Evolutionary conservation across 2,329 filamentous ascomycete genomes (phyloP), one percentile per base, ranked within the genome.

Genomic region (Diaporthe sp.): DNA sequence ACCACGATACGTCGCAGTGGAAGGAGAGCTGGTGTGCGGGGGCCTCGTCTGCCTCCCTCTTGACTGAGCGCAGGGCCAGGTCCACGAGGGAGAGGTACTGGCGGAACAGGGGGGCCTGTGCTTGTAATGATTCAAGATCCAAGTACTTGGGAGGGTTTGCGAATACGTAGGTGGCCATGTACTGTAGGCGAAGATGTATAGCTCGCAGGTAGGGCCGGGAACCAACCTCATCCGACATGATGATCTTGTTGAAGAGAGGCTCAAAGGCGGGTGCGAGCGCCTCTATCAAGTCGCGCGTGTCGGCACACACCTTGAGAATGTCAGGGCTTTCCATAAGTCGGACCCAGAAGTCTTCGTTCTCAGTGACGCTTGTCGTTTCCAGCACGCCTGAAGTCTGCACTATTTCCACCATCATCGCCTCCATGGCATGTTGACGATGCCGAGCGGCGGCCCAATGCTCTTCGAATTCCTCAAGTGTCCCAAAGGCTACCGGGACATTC

Each of bases 41-140:
- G 62, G 79, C 80, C 19, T 71, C 72, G 37, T 49, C 61, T 2
- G 73, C 68, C 22, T 76, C 73, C 12, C 44, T 68, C 31, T 74
- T 78, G 49, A 77, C 76, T 31, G 71, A 76, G n/a, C 75, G 76
- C 12, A 81, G 0, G 72, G 82, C 81, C 17, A 82, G 77, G 6
- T 80, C 75, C 8, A 81, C 82, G 5, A 85, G 76, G 0, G 81
- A 81, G 0, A 85, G 75, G 25, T 79, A 85, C 51, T 85, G 82
- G 9, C 80, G 80, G 74, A 83, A 84, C 0, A 79, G 25, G 0
- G 81, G 81, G 0, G 83, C 82, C 2, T 78, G 80, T 8, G 79
- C 71, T 0, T 75, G 34, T 1, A 85, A 12, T 0, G 34, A 57
- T 1, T 79, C 77, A 8, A 78, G 42, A 4, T 82, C 62, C 12